Evolutionary conservation across 2,329 filamentous ascomycete genomes (phyloP).

Genomic region (Talaromyces sp.): DNA sequence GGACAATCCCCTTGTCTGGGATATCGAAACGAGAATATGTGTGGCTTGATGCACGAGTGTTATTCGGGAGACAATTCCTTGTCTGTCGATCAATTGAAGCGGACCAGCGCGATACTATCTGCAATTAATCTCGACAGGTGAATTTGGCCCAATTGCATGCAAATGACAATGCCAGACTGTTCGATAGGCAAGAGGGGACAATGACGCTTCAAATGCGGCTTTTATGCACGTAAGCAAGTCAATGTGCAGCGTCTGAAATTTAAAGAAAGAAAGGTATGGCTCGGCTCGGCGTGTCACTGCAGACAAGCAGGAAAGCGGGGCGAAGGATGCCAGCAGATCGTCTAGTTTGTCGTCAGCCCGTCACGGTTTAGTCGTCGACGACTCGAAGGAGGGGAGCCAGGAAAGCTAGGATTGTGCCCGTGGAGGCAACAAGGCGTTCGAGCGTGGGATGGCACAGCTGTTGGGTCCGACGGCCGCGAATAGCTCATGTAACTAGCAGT

Average conservation of each 20-base stretch:
- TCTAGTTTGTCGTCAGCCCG: constrained; percentile 4
- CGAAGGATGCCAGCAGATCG: constrained; percentile 3
- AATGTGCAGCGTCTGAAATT: constrained; percentile 16
- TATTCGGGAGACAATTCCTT: constrained; percentile 13
- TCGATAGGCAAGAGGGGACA: constrained; percentile 11
- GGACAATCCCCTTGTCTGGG: not conserved
- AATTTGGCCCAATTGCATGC: not conserved
- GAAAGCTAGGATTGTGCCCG: not conserved
- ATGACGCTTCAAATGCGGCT: constrained; percentile 17
- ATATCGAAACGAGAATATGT: not conserved
- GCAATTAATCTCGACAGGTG: constrained; percentile 16
- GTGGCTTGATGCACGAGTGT: not conserved
- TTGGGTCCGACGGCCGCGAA: not conserved
- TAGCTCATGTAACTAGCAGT: not conserved
- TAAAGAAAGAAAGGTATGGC: constrained; percentile 10
- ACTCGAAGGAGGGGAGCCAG: not conserved
- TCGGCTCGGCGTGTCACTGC: constrained; percentile 10
- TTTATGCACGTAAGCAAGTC: constrained; percentile 22
- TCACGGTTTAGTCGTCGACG: not conserved
- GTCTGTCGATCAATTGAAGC: constrained; percentile 20
- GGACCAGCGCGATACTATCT: constrained; percentile 17
- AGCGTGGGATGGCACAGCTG: constrained; percentile 1
- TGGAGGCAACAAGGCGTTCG: not conserved
- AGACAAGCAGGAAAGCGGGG: constrained; percentile 6
- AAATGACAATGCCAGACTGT: constrained; percentile 1